Base-by-base conservation (phyloP, 331 rosid species). In the Rhamnella rubrinervis region DNA sequence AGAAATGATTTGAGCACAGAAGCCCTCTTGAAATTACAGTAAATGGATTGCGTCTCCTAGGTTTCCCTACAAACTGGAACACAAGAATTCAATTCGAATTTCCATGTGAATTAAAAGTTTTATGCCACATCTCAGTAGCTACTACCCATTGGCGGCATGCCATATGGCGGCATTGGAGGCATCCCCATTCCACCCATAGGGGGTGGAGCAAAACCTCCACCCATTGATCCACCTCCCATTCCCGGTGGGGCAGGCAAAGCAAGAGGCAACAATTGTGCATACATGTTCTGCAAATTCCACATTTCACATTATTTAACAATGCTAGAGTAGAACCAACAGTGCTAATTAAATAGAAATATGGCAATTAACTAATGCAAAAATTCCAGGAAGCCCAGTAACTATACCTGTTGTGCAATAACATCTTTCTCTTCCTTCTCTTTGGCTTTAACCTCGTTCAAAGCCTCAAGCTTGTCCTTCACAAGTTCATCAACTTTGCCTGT, bases 241-340 rank as follows among this genome's bases (percentile, higher is more conserved):
- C 96, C 98, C 4, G 96, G 97, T 37, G 98, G 98, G 63, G 97
- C 98, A 73, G 98, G 98, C 77, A 93, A 83, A 61, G 98, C 97
- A 71, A 93, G 98, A 59, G 98, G 98, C 83, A 93, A 77, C 82
- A 93, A 82, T 55, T 91, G 97, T 53, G 98, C 97, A 75, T 93
- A 91, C 98, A 91, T 93, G 85, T 93, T 93, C 98, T 93, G 93
- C 88, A 85, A 70, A 68, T 67, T 40, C 60, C 63, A 62, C 6
- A 63, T 18, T 23, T 31, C 35, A 31, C 35, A 31, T 4, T 31
- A 31, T 11, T 44, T 44, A 14, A 44, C 49, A 44, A 11, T 2
- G 14, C 49, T 44, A 9, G 3, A 3, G 16, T 44, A 11, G 15
- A 3, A 44, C 49, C 49, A 44, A 11, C 49, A 11, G 14, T 44